Conservation (phyloP, 495 filamentous ascomycete species). For the Neurospora africana region DNA sequence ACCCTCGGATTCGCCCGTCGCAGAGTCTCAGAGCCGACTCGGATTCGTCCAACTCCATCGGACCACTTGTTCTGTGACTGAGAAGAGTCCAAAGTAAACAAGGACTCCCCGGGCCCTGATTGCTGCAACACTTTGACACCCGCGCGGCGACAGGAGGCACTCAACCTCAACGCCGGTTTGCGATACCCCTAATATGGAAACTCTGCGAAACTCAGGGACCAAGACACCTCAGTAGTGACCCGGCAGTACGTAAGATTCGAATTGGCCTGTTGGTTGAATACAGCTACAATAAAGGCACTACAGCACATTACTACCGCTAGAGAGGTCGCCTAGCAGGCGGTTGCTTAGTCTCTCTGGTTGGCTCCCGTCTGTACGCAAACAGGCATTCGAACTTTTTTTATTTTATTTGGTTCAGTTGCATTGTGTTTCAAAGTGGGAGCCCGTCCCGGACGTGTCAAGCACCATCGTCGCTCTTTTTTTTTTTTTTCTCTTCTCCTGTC, state of each 20-base stretch:
- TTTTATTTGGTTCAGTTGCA: background rate
- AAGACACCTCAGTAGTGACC: background rate
- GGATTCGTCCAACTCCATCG: background rate
- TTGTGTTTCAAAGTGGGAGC: background rate
- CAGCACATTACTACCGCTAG: background rate
- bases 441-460: background rate
- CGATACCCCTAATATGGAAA: background rate
- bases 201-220: background rate
- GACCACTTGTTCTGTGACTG: background rate
- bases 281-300: background rate
- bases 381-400: background rate
- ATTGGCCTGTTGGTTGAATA: background rate
- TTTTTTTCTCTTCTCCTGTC: constrained; percentile 6
- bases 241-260: background rate
- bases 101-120: background rate
- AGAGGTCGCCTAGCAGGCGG: background rate
- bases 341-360: background rate
- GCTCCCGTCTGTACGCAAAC: background rate
- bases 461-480: background rate
- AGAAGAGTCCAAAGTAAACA: background rate
- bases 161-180: background rate
- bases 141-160: background rate
- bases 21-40: background rate
- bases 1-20: background rate
- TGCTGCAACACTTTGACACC: background rate